A percentile compares a stretch with the other conserved stretches of the same genome.
These are phyloP conservation scores for Alloteropsis angusta DNA, from an alignment of 202 grass and related monocot species.

Conservation along the genomic window DNA sequence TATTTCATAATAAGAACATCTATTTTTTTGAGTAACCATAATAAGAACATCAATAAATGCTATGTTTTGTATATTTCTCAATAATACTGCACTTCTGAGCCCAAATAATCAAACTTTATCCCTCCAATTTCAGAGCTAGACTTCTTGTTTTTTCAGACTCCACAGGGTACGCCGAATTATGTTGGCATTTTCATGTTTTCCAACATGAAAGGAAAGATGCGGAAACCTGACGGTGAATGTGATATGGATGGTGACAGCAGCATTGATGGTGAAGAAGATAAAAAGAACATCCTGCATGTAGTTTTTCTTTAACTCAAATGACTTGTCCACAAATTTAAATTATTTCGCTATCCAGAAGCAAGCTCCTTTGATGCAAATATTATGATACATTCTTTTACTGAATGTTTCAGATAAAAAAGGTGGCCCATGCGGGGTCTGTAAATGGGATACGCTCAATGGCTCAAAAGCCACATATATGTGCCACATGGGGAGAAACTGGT, in stretches of 20 bases:
- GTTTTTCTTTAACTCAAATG: background rate
- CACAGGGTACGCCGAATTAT: conserved; percentile 69
- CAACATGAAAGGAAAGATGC: conserved; percentile 78
- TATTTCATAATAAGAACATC: no score
- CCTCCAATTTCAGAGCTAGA: background rate
- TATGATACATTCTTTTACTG: conserved; percentile 4
- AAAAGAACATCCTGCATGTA: conserved; percentile 56
- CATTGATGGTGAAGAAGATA: conserved; percentile 71
- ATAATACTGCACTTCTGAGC: background rate
- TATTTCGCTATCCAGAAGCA: background rate
- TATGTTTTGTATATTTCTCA: no score
- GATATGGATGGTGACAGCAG: conserved; percentile 65
- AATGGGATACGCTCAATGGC: conserved; percentile 78
- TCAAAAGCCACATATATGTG: conserved; percentile 77
- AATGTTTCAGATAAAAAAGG: conserved; percentile 64
- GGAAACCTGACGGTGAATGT: conserved; percentile 50
- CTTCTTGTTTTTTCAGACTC: conserved; percentile 37
- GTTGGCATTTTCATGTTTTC: conserved; percentile 77
- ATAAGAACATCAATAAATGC: no score
- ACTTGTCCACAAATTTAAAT: no score
- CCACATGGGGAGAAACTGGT: conserved; percentile 82
- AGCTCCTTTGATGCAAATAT: background rate
- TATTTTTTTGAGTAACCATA: no score
- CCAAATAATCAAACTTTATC: background rate
- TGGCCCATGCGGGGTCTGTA: conserved; percentile 81